Evolutionary conservation across 352 stramenopile genomes (phyloP).

Genomic region (Pythium aristosporum): DNA sequence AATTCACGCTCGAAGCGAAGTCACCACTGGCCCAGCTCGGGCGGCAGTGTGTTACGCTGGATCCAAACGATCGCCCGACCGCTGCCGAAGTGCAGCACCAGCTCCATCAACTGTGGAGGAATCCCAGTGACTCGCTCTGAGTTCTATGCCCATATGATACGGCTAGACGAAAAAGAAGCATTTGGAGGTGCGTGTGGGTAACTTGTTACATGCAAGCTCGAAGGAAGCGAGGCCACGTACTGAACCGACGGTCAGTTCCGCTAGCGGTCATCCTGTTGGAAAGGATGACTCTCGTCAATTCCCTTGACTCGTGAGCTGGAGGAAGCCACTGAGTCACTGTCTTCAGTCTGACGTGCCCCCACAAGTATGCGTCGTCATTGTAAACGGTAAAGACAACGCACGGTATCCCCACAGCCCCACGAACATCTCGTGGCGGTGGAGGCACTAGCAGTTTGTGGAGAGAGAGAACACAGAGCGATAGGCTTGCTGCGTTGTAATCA

Average conservation of each 20-base stretch:
- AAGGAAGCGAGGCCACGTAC: too few species aligned
- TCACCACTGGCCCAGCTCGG: slow-evolving; percentile 11
- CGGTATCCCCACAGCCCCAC: neutral
- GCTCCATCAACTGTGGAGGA: slow-evolving; percentile 17
- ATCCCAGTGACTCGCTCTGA: neutral
- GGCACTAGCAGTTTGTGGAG: neutral
- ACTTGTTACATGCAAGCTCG: too few species aligned
- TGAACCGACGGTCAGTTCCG: too few species aligned
- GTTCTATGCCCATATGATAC: too few species aligned
- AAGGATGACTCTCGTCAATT: too few species aligned
- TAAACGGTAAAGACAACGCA: neutral
- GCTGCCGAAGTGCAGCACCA: slow-evolving; percentile 15
- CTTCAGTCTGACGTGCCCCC: neutral
- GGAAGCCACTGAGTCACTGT: neutral
- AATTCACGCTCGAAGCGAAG: slow-evolving; percentile 9
- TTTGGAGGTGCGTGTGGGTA: too few species aligned
- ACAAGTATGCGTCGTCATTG: slow-evolving; percentile 3
- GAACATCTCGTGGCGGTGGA: neutral
- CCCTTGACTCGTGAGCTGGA: too few species aligned
- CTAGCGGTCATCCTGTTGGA: too few species aligned
- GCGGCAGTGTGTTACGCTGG: slow-evolving; percentile 14
- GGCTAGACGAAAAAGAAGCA: too few species aligned
- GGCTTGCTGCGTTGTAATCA: neutral
- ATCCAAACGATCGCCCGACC: slow-evolving; percentile 16
- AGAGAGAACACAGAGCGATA: neutral